Evolutionary conservation across 2,329 filamentous ascomycete genomes (phyloP).

Genomic region (Thermothelomyces thermophilus): DNA sequence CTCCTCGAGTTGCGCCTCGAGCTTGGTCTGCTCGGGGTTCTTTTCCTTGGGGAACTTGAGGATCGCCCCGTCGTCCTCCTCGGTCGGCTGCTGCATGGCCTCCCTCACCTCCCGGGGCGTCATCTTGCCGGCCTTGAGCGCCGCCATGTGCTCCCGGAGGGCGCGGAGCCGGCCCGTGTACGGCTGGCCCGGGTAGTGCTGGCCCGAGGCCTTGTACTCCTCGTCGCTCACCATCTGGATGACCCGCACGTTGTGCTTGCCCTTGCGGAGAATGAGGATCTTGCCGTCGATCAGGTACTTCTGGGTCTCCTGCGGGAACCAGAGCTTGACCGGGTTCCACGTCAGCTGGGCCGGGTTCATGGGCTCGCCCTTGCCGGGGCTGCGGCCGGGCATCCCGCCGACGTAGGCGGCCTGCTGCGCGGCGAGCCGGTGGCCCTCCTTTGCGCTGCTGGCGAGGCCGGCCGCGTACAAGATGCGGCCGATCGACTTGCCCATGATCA

Average conservation of each 20-base stretch:
- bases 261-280: conserved; percentile 54
- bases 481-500: conserved; percentile 50
- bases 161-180: conserved; percentile 42
- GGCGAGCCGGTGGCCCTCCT: conserved; percentile 54
- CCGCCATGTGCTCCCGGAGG: conserved; percentile 34
- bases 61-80: not conserved
- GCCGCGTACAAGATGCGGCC: conserved; percentile 53
- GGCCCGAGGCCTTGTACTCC: conserved; percentile 43
- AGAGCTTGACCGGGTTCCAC: conserved; percentile 56
- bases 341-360: conserved; percentile 38
- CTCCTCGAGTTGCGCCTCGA: conserved; percentile 23
- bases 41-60: conserved; percentile 26
- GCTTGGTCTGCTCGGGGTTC: conserved; percentile 11
- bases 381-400: conserved; percentile 42
- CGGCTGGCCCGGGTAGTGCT: conserved; percentile 48
- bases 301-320: conserved; percentile 49
- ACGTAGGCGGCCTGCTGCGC: conserved; percentile 53
- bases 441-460: conserved; percentile 50
- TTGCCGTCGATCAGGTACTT: conserved; percentile 55
- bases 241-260: conserved; percentile 57
- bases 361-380: conserved; percentile 19
- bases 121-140: conserved; percentile 27
- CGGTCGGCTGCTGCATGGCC: not conserved
- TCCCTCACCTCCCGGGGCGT: conserved; percentile 26
- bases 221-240: conserved; percentile 53